Base-by-base conservation (phyloP, 192 early-diverging fungal species). In the Coemansia sp. region DNA sequence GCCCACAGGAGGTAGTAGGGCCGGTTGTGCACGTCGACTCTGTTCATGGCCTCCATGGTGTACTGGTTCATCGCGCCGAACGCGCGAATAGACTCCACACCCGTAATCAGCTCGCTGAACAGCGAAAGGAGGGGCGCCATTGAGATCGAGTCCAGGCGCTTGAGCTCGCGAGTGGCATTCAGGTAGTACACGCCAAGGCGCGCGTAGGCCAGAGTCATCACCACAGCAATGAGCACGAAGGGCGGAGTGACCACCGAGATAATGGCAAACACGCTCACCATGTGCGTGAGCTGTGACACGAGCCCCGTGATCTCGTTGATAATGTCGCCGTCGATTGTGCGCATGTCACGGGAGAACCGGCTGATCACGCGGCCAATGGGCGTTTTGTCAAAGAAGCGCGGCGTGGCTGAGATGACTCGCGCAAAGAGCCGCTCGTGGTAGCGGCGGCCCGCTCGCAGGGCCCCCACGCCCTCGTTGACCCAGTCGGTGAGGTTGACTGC, bases 361-460 rank as follows among this genome's bases (percentile, higher is more conserved):
- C 95, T 97, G 72, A 91, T 88, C 55, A 95, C 90, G 18, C 91
- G 86, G 25, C 94, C 94, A 16, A 93, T 82, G 8, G 95, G 95
- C n/a, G 91, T 94, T 18, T 88, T 88, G 65, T 95, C 94, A 73
- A 92, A 97, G 86, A 95, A 97, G 21, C 89, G 86, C 34, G 95
- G 83, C 67, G 88, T 88, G 3, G 92, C 90, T 34, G 83, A 82
- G 12, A 90, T 69, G n/a, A 93, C 83, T 23, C 86, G 76, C 34
- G 69, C 69, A 31, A 92, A 68, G n/a, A 91, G 75, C 14, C 70
- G 62, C 59, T 69, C 63, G 68, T 93, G 90, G 63, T 90, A 76
- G 9, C 61, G 50, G 5, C 77, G 84, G 0, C 86, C 88, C 8
- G 90, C 92, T 0, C 68, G 68, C 20, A 92, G 53, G 0, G 83